Evolutionary conservation across 2,329 filamentous ascomycete species (phyloP).

Genomic region (Cercospora nicotianae): DNA sequence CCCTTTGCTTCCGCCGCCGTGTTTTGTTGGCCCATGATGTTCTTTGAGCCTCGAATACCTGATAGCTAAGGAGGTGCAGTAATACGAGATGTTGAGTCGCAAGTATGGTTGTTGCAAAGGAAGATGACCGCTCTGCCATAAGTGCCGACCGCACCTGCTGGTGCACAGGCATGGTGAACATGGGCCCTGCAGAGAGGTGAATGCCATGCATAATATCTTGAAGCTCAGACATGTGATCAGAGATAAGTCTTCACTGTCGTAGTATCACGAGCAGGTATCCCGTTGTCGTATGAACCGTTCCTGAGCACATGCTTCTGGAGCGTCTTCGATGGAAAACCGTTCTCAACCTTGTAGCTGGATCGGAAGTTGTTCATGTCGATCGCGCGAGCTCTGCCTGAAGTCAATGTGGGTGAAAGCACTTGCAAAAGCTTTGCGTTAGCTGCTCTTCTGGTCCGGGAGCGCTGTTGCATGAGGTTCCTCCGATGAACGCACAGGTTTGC

Average conservation of each 20-base stretch:
- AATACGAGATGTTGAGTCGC: neutral
- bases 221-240: neutral
- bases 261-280: neutral
- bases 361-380: neutral
- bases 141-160: neutral
- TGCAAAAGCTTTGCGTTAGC: neutral
- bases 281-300: neutral
- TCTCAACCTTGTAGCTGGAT: neutral
- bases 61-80: neutral
- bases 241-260: neutral
- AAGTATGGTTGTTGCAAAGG: neutral
- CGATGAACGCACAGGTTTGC: neutral
- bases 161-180: neutral
- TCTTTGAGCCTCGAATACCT: neutral
- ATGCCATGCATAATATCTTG: neutral
- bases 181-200: neutral
- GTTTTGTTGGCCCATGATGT: neutral
- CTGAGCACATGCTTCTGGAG: neutral
- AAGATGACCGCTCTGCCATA: neutral
- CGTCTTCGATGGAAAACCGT: neutral
- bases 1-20: neutral
- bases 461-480: neutral
- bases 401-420: neutral
- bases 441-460: neutral
- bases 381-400: neutral